Conservation (phyloP, 2,329 filamentous ascomycete species). For the Chaetomium globosum region DNA sequence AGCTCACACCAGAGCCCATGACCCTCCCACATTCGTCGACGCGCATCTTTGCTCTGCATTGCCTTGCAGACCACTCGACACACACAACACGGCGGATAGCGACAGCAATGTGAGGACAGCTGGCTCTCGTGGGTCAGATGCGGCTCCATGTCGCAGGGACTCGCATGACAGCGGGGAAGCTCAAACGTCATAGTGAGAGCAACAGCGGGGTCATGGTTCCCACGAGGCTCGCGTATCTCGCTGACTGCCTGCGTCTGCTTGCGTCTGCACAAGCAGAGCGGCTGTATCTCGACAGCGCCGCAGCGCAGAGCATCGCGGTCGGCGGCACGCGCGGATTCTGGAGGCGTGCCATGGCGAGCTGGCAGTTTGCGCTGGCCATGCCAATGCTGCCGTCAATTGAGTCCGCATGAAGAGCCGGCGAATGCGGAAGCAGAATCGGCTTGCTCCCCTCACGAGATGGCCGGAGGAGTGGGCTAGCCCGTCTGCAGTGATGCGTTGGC, state of each 20-base stretch:
- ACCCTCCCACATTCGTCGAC: slow-evolving; percentile 27
- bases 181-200: background rate
- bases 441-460: slow-evolving; percentile 25
- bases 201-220: background rate
- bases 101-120: slow-evolving; percentile 1
- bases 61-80: slow-evolving; percentile 10
- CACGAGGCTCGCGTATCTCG: slow-evolving; percentile 24
- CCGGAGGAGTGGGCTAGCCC: slow-evolving; percentile 32
- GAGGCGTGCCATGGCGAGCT: slow-evolving; percentile 3
- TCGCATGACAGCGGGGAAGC: background rate
- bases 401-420: slow-evolving; percentile 21
- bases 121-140: slow-evolving; percentile 10
- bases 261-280: slow-evolving; percentile 8
- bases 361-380: slow-evolving; percentile 21
- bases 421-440: slow-evolving; percentile 25
- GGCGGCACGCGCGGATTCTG: slow-evolving; percentile 17
- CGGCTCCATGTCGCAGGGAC: slow-evolving; percentile 7
- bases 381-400: slow-evolving; percentile 10
- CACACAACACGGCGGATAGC: background rate
- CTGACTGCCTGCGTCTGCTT: slow-evolving; percentile 13
- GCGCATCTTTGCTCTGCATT: slow-evolving; percentile 18
- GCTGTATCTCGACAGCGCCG: background rate
- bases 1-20: slow-evolving; percentile 1
- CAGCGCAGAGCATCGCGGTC: background rate
- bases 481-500: slow-evolving; percentile 49